Percentiles rank a stretch among this genome's conserved stretches.
Evolutionary conservation across 2,329 filamentous ascomycete genomes (phyloP).

Genomic region (Hypoxylon sp.): DNA sequence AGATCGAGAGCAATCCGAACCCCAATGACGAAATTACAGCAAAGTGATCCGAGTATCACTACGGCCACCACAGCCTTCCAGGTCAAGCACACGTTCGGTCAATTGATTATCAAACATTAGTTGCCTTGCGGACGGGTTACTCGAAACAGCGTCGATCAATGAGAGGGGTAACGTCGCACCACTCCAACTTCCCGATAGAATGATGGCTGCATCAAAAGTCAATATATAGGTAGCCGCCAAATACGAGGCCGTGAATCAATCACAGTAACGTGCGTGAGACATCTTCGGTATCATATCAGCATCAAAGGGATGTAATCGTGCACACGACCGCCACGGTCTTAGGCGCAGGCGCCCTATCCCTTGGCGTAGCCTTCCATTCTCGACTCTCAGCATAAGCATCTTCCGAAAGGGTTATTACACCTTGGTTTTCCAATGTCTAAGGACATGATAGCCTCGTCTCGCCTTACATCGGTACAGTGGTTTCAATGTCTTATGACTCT

Average conservation of each 20-base stretch:
- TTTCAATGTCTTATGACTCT: too few species aligned
- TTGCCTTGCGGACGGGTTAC: neutral
- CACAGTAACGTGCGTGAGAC: neutral
- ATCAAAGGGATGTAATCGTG: neutral
- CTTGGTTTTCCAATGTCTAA: neutral
- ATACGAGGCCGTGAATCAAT: neutral
- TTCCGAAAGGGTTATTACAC: too few species aligned
- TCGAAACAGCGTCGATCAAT: neutral
- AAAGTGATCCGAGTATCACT: neutral
- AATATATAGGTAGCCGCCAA: neutral
- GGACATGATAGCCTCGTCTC: neutral
- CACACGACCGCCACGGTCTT: neutral
- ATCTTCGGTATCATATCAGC: neutral
- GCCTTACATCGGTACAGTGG: neutral
- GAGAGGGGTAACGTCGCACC: neutral
- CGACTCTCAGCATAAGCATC: too few species aligned
- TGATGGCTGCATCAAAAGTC: neutral
- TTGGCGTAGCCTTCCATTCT: too few species aligned
- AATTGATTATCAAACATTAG: neutral
- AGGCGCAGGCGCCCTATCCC: neutral
- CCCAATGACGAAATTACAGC: neutral
- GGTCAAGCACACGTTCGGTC: neutral
- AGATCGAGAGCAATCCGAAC: neutral
- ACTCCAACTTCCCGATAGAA: neutral
- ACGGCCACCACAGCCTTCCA: neutral